A percentile compares a stretch with the other conserved stretches of the same genome.
Conservation (phyloP, 768 basidiomycete species). For the Serendipita sp. region DNA sequence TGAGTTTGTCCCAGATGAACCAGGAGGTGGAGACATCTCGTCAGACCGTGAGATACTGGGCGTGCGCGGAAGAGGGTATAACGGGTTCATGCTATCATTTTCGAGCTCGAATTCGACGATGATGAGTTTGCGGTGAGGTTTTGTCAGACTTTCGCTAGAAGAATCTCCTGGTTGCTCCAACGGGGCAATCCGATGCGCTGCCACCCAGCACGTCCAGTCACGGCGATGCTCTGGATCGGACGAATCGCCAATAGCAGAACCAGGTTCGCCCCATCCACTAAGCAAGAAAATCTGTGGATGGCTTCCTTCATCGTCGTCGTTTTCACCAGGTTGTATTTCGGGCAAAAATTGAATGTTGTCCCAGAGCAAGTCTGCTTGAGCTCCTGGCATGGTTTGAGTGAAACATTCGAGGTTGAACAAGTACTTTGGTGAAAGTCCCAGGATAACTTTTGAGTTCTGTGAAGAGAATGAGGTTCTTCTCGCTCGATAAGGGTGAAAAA, state of each 20-base stretch:
- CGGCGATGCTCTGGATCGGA: constrained; percentile 22
- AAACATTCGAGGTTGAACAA: constrained; percentile 63
- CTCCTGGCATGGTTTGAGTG: constrained; percentile 47
- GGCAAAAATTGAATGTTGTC: constrained; percentile 58
- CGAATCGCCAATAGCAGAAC: constrained; percentile 24
- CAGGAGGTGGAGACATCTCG: constrained; percentile 4
- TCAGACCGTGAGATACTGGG: constrained; percentile 10
- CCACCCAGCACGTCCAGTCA: constrained; percentile 56
- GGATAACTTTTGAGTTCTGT: constrained; percentile 58
- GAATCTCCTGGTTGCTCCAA: constrained; percentile 21
- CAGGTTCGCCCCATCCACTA: constrained; percentile 55
- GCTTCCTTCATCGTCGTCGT: constrained; percentile 25
- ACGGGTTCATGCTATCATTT: constrained; percentile 49
- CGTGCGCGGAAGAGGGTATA: constrained; percentile 33
- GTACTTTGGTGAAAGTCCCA: constrained; percentile 54
- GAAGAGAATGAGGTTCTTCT: neutral
- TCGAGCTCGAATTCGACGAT: constrained; percentile 74
- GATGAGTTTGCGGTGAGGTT: constrained; percentile 26
- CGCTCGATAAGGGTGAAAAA: neutral
- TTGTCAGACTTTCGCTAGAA: constrained; percentile 8
- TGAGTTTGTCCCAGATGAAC: constrained; percentile 10
- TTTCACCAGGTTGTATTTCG: constrained; percentile 28
- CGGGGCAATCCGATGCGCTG: constrained; percentile 31
- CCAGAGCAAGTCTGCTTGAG: constrained; percentile 50
- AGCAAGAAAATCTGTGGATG: constrained; percentile 55